Conservation (phyloP, 208 protist genomes). For the Crithidia bombi region DNA sequence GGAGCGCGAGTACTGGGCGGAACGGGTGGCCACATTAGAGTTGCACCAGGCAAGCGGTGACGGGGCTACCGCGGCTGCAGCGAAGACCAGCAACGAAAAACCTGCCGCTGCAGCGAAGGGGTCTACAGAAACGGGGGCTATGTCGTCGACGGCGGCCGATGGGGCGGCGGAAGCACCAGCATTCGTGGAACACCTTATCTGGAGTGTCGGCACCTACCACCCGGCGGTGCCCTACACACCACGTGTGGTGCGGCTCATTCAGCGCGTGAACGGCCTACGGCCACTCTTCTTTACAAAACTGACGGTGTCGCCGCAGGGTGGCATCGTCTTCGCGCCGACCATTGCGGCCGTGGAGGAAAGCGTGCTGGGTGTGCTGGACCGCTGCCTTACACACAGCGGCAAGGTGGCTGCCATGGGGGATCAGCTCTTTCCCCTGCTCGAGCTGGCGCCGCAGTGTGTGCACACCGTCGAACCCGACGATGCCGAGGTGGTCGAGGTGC, state of each 20-base stretch:
- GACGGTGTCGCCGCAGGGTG: constrained; percentile 36
- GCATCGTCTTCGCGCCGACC: constrained; percentile 69
- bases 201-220: constrained; percentile 56
- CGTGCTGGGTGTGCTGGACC: constrained; percentile 71
- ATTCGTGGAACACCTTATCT: constrained; percentile 49
- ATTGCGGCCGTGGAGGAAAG: constrained; percentile 67
- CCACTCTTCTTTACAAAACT: constrained; percentile 90
- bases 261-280: constrained; percentile 62
- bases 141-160: constrained; percentile 8
- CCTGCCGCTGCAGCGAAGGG: constrained; percentile 31
- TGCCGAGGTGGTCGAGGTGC: constrained; percentile 60
- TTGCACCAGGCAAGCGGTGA: constrained; percentile 14
- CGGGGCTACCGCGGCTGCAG: constrained; percentile 9
- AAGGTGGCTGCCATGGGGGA: constrained; percentile 86
- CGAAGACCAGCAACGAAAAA: no score
- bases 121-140: constrained; percentile 6
- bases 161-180: constrained; percentile 15
- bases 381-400: constrained; percentile 81
- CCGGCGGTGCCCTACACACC: constrained; percentile 61
- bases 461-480: constrained; percentile 54
- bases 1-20: constrained; percentile 73
- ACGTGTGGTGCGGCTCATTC: constrained; percentile 81
- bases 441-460: constrained; percentile 60
- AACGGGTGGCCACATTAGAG: constrained; percentile 37
- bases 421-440: constrained; percentile 91